A percentile compares a stretch with the other conserved stretches of the same genome.
Conservation (phyloP, 768 basidiomycete genomes). For the Candolleomyces efflorescens region DNA sequence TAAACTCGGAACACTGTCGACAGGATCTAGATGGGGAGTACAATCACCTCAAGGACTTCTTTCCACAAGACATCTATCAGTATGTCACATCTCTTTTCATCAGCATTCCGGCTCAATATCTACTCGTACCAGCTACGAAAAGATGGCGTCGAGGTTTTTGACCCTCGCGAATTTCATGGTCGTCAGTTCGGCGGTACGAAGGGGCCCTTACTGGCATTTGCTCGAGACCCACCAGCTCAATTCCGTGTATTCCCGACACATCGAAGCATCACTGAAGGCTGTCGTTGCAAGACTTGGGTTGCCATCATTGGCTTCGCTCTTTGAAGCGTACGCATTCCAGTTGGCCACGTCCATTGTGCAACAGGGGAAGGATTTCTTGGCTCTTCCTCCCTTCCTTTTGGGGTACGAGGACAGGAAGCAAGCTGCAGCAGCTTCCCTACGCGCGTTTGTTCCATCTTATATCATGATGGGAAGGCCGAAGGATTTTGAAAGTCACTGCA, state of each 20-base stretch:
- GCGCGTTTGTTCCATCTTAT: constrained; percentile 62
- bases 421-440: constrained; percentile 65
- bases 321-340: constrained; percentile 74
- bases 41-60: constrained; percentile 36
- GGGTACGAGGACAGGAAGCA: constrained; percentile 69
- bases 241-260: constrained; percentile 35
- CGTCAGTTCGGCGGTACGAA: constrained; percentile 67
- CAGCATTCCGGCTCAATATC: not conserved
- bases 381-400: constrained; percentile 66
- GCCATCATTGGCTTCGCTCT: constrained; percentile 54
- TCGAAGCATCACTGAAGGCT: constrained; percentile 50
- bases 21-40: constrained; percentile 39
- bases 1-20: constrained; percentile 35
- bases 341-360: constrained; percentile 64
- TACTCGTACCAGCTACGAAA: constrained; percentile 52
- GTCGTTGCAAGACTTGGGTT: constrained; percentile 71
- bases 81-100: constrained; percentile 28
- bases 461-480: constrained; percentile 41
- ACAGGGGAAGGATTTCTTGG: constrained; percentile 46
- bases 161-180: constrained; percentile 77
- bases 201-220: constrained; percentile 85
- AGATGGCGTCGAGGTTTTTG: constrained; percentile 68
- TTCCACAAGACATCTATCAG: constrained; percentile 46
- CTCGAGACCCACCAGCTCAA: constrained; percentile 59
- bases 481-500: constrained; percentile 61